Conservation (phyloP, 1,284 basidiomycete genomes). For the Stygiomarasmius scandens region DNA sequence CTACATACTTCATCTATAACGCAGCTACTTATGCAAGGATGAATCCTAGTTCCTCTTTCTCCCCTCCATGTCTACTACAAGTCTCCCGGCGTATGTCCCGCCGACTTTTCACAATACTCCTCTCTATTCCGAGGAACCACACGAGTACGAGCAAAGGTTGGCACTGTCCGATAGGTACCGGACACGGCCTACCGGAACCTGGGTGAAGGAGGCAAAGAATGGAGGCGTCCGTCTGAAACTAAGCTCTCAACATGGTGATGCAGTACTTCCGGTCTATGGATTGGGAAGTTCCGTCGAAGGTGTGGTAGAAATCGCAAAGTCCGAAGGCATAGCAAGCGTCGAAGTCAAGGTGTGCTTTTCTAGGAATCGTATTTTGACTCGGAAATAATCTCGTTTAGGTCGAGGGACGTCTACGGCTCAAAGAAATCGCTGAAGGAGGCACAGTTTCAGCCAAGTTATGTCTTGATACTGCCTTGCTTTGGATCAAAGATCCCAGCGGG, state of each 20-base stretch:
- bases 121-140: conserved; percentile 55
- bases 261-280: conserved; percentile 59
- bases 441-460: conserved; percentile 53
- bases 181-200: conserved; percentile 47
- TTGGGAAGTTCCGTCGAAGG: conserved; percentile 56
- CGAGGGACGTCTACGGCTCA: conserved; percentile 58
- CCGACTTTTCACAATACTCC: conserved; percentile 39
- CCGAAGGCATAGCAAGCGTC: conserved; percentile 58
- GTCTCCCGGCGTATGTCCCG: conserved; percentile 46
- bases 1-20: not conserved
- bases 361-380: conserved; percentile 11
- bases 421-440: conserved; percentile 69
- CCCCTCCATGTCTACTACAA: conserved; percentile 43
- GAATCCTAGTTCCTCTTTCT: not conserved
- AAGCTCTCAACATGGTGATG: conserved; percentile 51
- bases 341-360: conserved; percentile 58
- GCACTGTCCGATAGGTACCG: conserved; percentile 49
- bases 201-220: conserved; percentile 62
- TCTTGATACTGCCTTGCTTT: conserved; percentile 54
- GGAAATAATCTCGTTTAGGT: conserved; percentile 40
- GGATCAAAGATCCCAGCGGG: conserved; percentile 51
- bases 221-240: conserved; percentile 56
- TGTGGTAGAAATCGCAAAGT: conserved; percentile 54
- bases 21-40: not conserved
- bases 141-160: conserved; percentile 53